These are phyloP conservation scores for Sugiyamaella sp. DNA, from an alignment of 1,139 yeast species.

Conservation along the genomic window DNA sequence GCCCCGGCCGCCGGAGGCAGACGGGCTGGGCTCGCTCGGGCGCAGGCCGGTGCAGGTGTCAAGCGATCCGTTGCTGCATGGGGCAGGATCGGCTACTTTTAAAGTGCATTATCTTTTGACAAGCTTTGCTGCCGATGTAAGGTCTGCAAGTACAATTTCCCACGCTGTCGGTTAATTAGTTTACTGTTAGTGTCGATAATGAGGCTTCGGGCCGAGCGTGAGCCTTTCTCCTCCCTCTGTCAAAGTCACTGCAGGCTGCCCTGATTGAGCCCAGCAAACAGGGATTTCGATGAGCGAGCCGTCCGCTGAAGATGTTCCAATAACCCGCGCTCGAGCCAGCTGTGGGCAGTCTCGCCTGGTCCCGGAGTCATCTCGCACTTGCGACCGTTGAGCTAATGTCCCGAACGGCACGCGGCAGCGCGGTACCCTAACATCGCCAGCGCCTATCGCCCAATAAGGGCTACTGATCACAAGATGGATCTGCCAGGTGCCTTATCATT, in stretches of 20 bases:
- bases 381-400: background rate
- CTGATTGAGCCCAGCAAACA: too few relatives aligned
- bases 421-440: conserved; percentile 9
- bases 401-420: background rate
- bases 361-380: too few relatives aligned
- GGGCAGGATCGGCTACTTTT: background rate
- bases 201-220: too few relatives aligned
- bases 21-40: too few relatives aligned
- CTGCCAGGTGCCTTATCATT: background rate
- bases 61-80: background rate
- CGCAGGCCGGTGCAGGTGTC: background rate
- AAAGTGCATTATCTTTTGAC: background rate
- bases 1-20: background rate
- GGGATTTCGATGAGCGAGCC: too few relatives aligned
- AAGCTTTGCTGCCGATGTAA: background rate
- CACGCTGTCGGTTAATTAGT: background rate
- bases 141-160: background rate
- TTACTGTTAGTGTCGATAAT: background rate
- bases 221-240: too few relatives aligned
- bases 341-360: too few relatives aligned
- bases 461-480: conserved; percentile 12
- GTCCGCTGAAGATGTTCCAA: too few relatives aligned
- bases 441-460: conserved; percentile 9
- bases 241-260: too few relatives aligned
- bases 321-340: too few relatives aligned